Conservation (phyloP, 208 protist genomes). For the Endotrypanum monterogeii region DNA sequence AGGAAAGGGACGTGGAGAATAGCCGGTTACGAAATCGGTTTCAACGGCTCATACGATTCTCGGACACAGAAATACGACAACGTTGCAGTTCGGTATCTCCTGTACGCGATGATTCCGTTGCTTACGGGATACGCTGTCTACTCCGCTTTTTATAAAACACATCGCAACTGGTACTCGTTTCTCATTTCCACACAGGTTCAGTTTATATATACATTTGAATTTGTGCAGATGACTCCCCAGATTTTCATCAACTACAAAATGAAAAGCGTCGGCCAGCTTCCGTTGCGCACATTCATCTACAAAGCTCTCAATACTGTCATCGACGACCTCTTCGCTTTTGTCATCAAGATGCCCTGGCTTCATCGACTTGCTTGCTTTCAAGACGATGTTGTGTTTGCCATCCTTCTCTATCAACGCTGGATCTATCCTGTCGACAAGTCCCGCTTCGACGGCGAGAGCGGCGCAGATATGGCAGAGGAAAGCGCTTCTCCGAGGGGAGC, state of each 20-base stretch:
- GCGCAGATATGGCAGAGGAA: constrained; percentile 21
- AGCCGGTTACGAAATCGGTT: constrained; percentile 49
- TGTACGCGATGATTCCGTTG: constrained; percentile 92
- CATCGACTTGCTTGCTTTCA: constrained; percentile 98
- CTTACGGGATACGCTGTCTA: constrained; percentile 95
- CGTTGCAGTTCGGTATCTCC: constrained; percentile 94
- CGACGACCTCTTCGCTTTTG: constrained; percentile 99
- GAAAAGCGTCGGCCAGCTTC: constrained; percentile 98
- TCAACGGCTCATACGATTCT: constrained; percentile 70
- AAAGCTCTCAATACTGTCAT: constrained; percentile 98
- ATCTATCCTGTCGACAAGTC: constrained; percentile 97
- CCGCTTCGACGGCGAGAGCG: constrained; percentile 54
- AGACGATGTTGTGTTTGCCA: constrained; percentile 98
- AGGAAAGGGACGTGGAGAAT: constrained; percentile 11
- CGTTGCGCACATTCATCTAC: constrained; percentile 98
- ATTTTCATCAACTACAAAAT: constrained; percentile 99
- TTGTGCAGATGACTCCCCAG: constrained; percentile 99
- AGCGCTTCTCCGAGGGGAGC: not conserved
- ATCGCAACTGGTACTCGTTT: constrained; percentile 96
- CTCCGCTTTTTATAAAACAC: constrained; percentile 92
- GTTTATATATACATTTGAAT: constrained; percentile 95
- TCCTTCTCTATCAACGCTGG: constrained; percentile 98
- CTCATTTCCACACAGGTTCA: constrained; percentile 84
- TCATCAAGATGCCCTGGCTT: constrained; percentile 98
- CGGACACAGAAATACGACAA: constrained; percentile 91